Conservation (phyloP, 2,329 filamentous ascomycete genomes). For the Diaporthe australafricana region DNA sequence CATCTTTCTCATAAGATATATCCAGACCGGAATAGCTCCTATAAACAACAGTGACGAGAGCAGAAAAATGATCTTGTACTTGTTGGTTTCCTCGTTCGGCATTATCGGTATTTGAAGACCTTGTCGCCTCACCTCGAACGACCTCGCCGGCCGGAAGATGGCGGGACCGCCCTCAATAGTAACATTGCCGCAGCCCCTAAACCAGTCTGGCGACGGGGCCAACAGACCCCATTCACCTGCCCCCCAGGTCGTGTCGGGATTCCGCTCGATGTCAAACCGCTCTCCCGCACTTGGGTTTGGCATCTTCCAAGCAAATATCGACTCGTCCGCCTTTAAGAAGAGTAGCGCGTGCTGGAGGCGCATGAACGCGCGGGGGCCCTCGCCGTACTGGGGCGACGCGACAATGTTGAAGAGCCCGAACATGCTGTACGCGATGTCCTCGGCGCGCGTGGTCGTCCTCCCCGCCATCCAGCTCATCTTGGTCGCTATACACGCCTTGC, state of each 20-base stretch:
- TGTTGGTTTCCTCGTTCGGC: background rate
- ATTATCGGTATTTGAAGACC: background rate
- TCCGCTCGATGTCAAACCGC: background rate
- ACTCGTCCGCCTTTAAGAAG: background rate
- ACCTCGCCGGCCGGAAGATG: background rate
- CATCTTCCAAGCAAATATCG: constrained; percentile 20
- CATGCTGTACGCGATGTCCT: constrained; percentile 11
- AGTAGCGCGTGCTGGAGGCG: constrained; percentile 5
- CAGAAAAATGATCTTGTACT: background rate
- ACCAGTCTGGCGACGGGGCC: constrained; percentile 14
- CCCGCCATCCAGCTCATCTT: background rate
- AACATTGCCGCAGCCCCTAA: background rate
- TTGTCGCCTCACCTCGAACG: background rate
- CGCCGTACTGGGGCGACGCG: background rate
- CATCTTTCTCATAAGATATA: background rate
- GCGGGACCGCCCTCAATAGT: background rate
- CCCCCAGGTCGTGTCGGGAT: background rate
- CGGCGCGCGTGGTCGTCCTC: background rate
- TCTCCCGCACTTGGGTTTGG: background rate
- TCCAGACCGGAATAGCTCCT: background rate
- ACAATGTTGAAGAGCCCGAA: constrained; percentile 13
- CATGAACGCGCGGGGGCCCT: constrained; percentile 9
- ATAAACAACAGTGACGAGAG: background rate
- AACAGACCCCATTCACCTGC: background rate
- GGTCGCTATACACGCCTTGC: background rate